These are phyloP conservation scores for Arachis hypogaea DNA, from an alignment of 306 rosid species.

Conservation along the genomic window DNA sequence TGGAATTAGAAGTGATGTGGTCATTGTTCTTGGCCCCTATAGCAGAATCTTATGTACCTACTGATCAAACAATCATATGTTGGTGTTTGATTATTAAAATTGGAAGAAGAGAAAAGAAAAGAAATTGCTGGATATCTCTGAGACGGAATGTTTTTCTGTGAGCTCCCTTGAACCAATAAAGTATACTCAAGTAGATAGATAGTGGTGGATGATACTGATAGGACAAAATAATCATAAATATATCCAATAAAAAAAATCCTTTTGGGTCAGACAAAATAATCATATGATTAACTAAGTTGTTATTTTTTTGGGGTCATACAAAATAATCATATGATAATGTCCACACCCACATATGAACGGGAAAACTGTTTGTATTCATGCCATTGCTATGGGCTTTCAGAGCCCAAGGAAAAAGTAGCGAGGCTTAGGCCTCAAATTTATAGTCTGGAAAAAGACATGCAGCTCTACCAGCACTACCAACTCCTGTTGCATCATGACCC, in stretches of 20 bases:
- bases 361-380: not conserved
- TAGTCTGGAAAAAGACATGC: conserved; percentile 31
- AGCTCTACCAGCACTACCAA: conserved; percentile 10
- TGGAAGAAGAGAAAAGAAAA: conserved; percentile 3
- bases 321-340: not conserved
- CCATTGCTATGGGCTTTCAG: conserved; percentile 22
- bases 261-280: not conserved
- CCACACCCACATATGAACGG: not conserved
- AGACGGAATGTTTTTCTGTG: too few species aligned
- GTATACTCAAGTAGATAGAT: too few species aligned
- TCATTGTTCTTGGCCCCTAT: conserved; percentile 48
- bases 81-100: conserved; percentile 9
- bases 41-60: conserved; percentile 18
- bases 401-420: conserved; percentile 19
- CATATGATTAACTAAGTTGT: not conserved
- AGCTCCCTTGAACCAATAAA: too few species aligned
- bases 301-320: not conserved
- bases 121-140: too few species aligned
- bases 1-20: conserved; percentile 45
- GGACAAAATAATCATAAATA: conserved; percentile 38
- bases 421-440: conserved; percentile 5
- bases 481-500: too few species aligned
- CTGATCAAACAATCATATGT: conserved; percentile 35
- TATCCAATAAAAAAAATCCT: too few species aligned
- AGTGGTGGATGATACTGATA: not conserved